These are phyloP conservation scores for Botrytis fabae DNA, from an alignment of 2,329 filamentous ascomycete genomes.

Conservation along the genomic window DNA sequence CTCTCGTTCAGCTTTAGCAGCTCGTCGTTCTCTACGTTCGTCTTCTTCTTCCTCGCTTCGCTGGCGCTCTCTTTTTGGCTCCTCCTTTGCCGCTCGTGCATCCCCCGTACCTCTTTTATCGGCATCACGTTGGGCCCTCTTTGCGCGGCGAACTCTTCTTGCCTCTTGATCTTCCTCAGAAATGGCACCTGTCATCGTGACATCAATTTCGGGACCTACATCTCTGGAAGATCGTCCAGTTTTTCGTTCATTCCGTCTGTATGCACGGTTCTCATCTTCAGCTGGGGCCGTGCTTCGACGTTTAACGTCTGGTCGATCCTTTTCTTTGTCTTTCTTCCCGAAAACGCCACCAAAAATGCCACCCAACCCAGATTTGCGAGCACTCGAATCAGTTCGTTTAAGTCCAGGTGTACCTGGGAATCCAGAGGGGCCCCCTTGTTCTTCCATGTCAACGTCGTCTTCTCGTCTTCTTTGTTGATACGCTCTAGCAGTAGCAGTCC, in stretches of 20 bases:
- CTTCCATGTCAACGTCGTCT: constrained; percentile 61
- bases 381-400: constrained; percentile 61
- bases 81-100: constrained; percentile 56
- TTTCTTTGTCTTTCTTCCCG: constrained; percentile 32
- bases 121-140: constrained; percentile 53
- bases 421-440: constrained; percentile 50
- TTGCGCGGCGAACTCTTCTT: constrained; percentile 61
- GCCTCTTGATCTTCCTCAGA: constrained; percentile 61
- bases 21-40: constrained; percentile 59
- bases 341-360: constrained; percentile 62
- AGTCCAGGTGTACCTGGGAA: constrained; percentile 38
- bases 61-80: constrained; percentile 55
- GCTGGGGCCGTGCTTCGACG: constrained; percentile 53
- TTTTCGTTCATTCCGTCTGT: constrained; percentile 43
- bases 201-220: constrained; percentile 49
- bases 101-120: constrained; percentile 54
- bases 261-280: constrained; percentile 49
- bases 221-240: constrained; percentile 42
- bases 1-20: constrained; percentile 57
- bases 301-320: constrained; percentile 48
- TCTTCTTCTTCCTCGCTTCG: constrained; percentile 58
- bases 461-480: constrained; percentile 65
- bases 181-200: constrained; percentile 46
- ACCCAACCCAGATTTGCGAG: constrained; percentile 60
- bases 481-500: constrained; percentile 46